Evolutionary conservation across 768 basidiomycete species (phyloP), one percentile per base, ranked within the genome.

Genomic region (Pleurotus cornucopiae): DNA sequence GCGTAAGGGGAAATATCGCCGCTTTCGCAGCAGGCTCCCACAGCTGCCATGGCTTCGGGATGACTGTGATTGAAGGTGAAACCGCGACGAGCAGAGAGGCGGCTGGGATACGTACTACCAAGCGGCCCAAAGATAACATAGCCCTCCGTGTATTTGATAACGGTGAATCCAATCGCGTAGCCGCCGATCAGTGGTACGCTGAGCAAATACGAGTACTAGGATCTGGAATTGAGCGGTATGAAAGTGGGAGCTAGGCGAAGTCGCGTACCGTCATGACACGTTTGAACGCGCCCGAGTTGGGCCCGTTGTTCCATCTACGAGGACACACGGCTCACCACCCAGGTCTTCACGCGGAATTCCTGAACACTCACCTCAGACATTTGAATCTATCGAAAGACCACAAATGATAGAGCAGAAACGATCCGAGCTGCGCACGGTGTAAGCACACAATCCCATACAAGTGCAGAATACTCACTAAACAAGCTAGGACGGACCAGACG

Each of bases 61-160:
- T 60, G 48, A 89, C 88, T 89, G 47, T 40, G 47, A 13, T n/a
- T 44, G n/a, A 6, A 9, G 6, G 37, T 54, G 4, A 23, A 51
- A 14, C 39, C 23, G 44, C 30, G 48, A 47, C 39, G 63, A 23
- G 54, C 48, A 41, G 37, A 41, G 37, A 43, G n/a, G 4, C 12
- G 18, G 37, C 2, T 7, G 38, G 11, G 49, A 40, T 5, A 79
- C 85, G 64, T 56, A 86, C 86, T 70, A 55, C 85, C 85, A 14
- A 64, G 53, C 1, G 61, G 58, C 0, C 83, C 78, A 18, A 80
- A 41, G 6, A 61, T 44, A 4, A 79, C 69, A 60, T 76, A 90
- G 0, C 91, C 90, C 61, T 89, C 81, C 6, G 68, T 64, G 63
- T 91, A 92, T 65, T 91, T 93, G 70, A 94, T 88, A 57, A 79